Base-by-base conservation (phyloP, 73 alveolate species). In the Blepharisma japonicum region DNA sequence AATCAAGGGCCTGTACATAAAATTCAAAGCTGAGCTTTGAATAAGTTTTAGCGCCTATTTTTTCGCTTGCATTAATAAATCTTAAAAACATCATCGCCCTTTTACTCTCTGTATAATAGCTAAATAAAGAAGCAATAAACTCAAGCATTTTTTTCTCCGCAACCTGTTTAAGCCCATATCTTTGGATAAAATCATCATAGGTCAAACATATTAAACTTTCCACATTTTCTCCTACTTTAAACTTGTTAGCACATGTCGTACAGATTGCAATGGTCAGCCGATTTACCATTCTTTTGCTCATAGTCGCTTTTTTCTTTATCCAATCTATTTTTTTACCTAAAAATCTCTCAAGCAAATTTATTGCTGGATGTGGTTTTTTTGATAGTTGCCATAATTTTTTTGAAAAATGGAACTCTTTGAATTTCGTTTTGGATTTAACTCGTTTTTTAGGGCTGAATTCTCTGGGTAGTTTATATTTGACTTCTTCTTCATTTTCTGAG, bases 31-130 rank as follows among this genome's bases (percentile, higher is more conserved):
- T 61, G 46, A 25, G 18, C 14, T 39, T 61, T 14, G 18, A 14
- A 25, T 18, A 61, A 25, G 47, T 20, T 25, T 61, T 39, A 61
- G 47, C 18, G 5, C 38, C 49, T 61, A 61, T 18, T 9, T n/a
- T 39, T 61, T 14, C 11, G 5, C 46, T 25, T 14, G 23, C 14
- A n/a, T 25, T 25, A 61, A 25, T 61, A 14, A 61, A 25, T 61
- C 46, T 61, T 61, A 61, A 61, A 61, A 20, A 61, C 38, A 25
- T 61, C 47, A 61, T 20, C 39, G 74, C 38, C 47, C 74, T 61
- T 61, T 25, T 14, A 61, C 74, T 14, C 11, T n/a, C 39, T 20
- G 74, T 2, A 25, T 18, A 61, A 32, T 32, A 32, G 18, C 23
- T 61, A 14, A 61, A 61, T 18, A 61, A 25, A 9, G 74, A 14